phyloP scores from a whole-genome alignment of 2,329 filamentous ascomycete genomes.

The Albifimbria verrucaria region DNA sequence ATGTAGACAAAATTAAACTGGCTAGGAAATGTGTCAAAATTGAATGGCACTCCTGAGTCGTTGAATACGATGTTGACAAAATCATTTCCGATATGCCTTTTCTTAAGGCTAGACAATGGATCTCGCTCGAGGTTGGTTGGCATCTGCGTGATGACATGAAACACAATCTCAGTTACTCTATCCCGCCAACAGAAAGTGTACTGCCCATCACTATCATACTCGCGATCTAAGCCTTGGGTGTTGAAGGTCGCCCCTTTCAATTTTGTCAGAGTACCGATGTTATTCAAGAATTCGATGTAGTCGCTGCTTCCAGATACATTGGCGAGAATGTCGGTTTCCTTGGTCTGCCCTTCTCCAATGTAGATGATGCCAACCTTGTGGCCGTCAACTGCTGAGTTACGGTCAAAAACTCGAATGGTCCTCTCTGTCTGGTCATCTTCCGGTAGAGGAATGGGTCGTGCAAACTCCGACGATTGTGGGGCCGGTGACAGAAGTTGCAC shows the following conservation, averaged over 20 bases:
- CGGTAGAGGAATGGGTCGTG: constrained; percentile 74
- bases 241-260: constrained; percentile 86
- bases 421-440: constrained; percentile 66
- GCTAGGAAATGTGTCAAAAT: constrained; percentile 87
- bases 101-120: constrained; percentile 76
- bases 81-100: constrained; percentile 94
- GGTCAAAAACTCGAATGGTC: constrained; percentile 78
- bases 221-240: constrained; percentile 82
- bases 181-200: constrained; percentile 94
- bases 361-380: constrained; percentile 96
- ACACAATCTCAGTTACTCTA: constrained; percentile 90
- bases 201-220: constrained; percentile 75
- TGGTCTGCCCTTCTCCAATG: constrained; percentile 79
- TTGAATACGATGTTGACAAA: constrained; percentile 99
- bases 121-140: constrained; percentile 79
- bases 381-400: constrained; percentile 84
- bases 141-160: constrained; percentile 97
- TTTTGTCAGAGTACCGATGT: constrained; percentile 76
- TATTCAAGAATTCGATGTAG: constrained; percentile 80
- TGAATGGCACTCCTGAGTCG: constrained; percentile 85
- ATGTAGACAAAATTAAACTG: constrained; percentile 98
- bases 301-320: constrained; percentile 85
- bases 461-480: constrained; percentile 53
- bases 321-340: constrained; percentile 79
- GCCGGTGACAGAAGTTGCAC: constrained; percentile 65